Conservation (phyloP, 1,284 basidiomycete genomes). For the Erythrobasidium hasegawianum region DNA sequence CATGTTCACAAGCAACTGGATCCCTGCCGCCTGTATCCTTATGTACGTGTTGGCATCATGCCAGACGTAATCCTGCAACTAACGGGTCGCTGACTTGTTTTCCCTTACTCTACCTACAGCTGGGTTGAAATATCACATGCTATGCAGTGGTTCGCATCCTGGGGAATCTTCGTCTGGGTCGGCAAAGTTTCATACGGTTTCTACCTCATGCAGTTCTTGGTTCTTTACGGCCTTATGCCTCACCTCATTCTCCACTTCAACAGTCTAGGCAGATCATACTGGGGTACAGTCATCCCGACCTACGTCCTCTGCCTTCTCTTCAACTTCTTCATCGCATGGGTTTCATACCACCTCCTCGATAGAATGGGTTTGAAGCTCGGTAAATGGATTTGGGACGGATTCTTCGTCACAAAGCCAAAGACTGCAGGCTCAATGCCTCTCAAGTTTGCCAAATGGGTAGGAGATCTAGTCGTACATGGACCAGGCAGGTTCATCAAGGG, state of each 20-base stretch:
- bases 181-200: slow-evolving; percentile 52
- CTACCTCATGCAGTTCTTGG: slow-evolving; percentile 52
- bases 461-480: slow-evolving; percentile 41
- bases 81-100: neutral
- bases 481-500: slow-evolving; percentile 40
- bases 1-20: slow-evolving; percentile 49
- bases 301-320: slow-evolving; percentile 50
- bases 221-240: slow-evolving; percentile 51
- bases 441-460: slow-evolving; percentile 42
- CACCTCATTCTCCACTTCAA: slow-evolving; percentile 49
- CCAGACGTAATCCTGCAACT: neutral
- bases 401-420: slow-evolving; percentile 50
- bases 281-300: slow-evolving; percentile 49
- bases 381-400: slow-evolving; percentile 50
- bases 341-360: slow-evolving; percentile 49
- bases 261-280: slow-evolving; percentile 47
- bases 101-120: slow-evolving; percentile 40
- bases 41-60: slow-evolving; percentile 12
- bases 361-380: slow-evolving; percentile 48
- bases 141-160: slow-evolving; percentile 51
- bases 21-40: slow-evolving; percentile 40
- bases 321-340: slow-evolving; percentile 50
- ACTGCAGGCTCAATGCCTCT: slow-evolving; percentile 44
- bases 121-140: slow-evolving; percentile 51
- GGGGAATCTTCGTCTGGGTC: slow-evolving; percentile 50